Percentiles rank a stretch among this genome's conserved stretches.
Conservation (phyloP, 2,329 filamentous ascomycete species). For the Periconia macrospinosa region DNA sequence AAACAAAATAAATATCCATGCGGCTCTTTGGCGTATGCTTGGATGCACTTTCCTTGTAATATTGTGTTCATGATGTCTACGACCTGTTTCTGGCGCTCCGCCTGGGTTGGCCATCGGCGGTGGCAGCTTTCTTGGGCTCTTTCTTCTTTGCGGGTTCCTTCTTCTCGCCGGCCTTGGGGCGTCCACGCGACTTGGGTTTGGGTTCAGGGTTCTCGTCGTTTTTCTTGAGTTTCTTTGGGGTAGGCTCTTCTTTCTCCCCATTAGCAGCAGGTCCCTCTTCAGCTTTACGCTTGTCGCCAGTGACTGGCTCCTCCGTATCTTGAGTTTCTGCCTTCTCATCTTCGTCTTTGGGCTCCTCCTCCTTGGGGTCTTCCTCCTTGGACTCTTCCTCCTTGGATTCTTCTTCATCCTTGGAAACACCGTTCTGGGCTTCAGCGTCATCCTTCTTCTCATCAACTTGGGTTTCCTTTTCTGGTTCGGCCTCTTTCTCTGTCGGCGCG, state of each 20-base stretch:
- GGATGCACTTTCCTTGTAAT: neutral
- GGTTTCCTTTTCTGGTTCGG: conserved; percentile 28
- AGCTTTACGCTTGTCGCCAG: conserved; percentile 39
- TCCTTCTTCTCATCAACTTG: conserved; percentile 22
- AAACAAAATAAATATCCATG: neutral
- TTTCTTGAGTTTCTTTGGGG: conserved; percentile 36
- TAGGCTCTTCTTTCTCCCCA: conserved; percentile 27
- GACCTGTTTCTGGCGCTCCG: conserved; percentile 48
- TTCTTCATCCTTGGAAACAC: conserved; percentile 20
- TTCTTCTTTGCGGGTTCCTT: conserved; percentile 47
- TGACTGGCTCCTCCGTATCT: conserved; percentile 35
- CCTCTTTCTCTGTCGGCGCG: conserved; percentile 27
- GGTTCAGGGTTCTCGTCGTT: conserved; percentile 29
- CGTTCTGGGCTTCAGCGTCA: conserved; percentile 23
- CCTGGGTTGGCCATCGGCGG: conserved; percentile 51
- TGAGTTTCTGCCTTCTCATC: conserved; percentile 31
- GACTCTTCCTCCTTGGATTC: conserved; percentile 21
- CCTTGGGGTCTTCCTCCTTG: conserved; percentile 18
- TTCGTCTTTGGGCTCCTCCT: conserved; percentile 30
- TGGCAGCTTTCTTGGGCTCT: conserved; percentile 53
- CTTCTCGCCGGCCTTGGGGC: conserved; percentile 46
- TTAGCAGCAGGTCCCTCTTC: conserved; percentile 24
- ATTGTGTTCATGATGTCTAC: conserved; percentile 7
- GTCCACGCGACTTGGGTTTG: conserved; percentile 38
- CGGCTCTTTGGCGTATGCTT: neutral